Percentiles rank a stretch among this genome's conserved stretches.
phyloP scores from a whole-genome alignment of 768 basidiomycete genomes.

The Rhizopogon rudus region DNA sequence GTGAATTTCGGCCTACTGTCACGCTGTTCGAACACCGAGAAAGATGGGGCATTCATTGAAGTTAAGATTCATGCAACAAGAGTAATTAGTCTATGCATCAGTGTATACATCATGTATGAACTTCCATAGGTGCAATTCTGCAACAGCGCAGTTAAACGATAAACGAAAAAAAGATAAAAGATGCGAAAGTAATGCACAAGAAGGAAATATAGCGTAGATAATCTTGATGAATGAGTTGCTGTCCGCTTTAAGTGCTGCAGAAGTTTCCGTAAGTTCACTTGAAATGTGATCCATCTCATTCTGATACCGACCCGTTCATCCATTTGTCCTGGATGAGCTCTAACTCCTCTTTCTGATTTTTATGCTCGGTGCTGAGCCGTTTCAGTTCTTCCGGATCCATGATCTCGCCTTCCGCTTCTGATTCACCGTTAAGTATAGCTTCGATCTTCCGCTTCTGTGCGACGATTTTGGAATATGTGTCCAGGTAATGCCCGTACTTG shows the following conservation, averaged over 20 bases:
- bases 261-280: background rate
- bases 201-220: background rate
- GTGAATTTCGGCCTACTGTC: constrained; percentile 33
- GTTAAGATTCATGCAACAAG: constrained; percentile 12
- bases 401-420: constrained; percentile 49
- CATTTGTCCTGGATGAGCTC: constrained; percentile 42
- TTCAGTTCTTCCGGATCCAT: constrained; percentile 49
- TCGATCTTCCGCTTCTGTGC: constrained; percentile 49
- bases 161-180: background rate
- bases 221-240: background rate
- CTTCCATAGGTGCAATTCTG: background rate
- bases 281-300: constrained; percentile 5
- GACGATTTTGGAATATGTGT: constrained; percentile 39
- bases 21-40: background rate
- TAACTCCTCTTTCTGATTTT: constrained; percentile 47
- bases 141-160: background rate
- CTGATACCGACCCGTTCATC: constrained; percentile 16
- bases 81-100: constrained; percentile 1
- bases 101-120: constrained; percentile 6
- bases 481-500: constrained; percentile 49
- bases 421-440: constrained; percentile 48
- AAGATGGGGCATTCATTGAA: constrained; percentile 35
- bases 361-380: constrained; percentile 39
- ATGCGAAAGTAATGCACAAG: background rate
- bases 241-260: background rate